Conservation (phyloP, 2,329 filamentous ascomycete genomes). For the Neonectria faginata region DNA sequence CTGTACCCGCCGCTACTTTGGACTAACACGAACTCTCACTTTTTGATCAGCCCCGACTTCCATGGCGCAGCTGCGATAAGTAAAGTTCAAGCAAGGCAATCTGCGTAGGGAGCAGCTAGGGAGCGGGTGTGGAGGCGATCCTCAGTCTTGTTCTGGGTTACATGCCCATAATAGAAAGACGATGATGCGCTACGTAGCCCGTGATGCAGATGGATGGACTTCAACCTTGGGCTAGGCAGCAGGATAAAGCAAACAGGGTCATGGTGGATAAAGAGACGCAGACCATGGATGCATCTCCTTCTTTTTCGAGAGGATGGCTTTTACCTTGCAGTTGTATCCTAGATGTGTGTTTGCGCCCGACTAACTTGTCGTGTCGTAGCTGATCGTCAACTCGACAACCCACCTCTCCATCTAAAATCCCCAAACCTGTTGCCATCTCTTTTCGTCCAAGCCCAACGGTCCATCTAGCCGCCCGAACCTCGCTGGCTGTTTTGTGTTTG, state of each 20-base stretch:
- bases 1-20: neutral
- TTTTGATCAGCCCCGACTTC: neutral
- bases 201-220: no score
- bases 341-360: neutral
- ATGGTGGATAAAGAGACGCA: neutral
- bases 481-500: slow-evolving; percentile 70
- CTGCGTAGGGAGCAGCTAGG: neutral
- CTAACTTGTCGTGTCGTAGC: neutral
- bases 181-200: neutral
- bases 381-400: neutral
- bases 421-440: slow-evolving; percentile 76
- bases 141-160: neutral
- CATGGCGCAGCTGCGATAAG: neutral
- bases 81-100: neutral
- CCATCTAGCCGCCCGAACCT: slow-evolving; percentile 74
- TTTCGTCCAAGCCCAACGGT: slow-evolving; percentile 67
- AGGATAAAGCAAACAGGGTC: neutral
- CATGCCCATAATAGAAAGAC: neutral
- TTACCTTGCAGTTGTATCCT: neutral
- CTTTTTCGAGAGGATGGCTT: neutral
- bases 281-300: neutral
- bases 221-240: neutral
- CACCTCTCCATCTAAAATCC: slow-evolving; percentile 48
- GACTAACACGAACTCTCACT: neutral
- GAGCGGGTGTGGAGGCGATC: neutral